Conservation (phyloP, 108 stramenopile species). For the Conticribra guillardii region DNA sequence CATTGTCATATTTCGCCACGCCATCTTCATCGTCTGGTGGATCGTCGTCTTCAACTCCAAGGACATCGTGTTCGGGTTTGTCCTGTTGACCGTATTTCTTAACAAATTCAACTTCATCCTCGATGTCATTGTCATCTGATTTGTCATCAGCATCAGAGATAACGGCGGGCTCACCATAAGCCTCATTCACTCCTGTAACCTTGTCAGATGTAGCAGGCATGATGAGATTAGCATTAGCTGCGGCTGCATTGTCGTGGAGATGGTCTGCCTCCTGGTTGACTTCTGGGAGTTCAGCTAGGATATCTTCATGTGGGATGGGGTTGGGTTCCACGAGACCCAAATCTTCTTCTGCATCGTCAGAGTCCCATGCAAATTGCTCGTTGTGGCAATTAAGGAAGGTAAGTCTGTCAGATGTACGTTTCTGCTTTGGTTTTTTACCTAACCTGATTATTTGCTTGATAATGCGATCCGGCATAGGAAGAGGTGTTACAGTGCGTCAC, state of each 20-base stretch:
- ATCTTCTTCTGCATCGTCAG: not conserved
- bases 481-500: constrained; percentile 9
- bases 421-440: constrained; percentile 2
- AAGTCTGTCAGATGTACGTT: not conserved
- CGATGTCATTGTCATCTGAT: not conserved
- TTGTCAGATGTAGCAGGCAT: too few relatives aligned
- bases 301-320: constrained; percentile 5
- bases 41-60: constrained; percentile 12
- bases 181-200: constrained; percentile 47
- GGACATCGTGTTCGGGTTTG: not conserved
- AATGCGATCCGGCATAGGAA: constrained; percentile 34
- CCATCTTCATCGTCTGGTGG: constrained; percentile 3
- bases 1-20: not conserved
- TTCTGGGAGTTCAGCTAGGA: constrained; percentile 18
- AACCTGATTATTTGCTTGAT: too few relatives aligned
- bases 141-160: not conserved
- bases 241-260: too few relatives aligned
- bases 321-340: not conserved
- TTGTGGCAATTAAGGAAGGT: constrained; percentile 3
- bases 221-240: too few relatives aligned
- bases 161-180: constrained; percentile 4
- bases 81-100: not conserved
- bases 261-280: not conserved
- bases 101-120: constrained; percentile 16
- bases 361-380: not conserved